Conservation (phyloP, 306 rosid genomes). For the Ziziphus jujuba region DNA sequence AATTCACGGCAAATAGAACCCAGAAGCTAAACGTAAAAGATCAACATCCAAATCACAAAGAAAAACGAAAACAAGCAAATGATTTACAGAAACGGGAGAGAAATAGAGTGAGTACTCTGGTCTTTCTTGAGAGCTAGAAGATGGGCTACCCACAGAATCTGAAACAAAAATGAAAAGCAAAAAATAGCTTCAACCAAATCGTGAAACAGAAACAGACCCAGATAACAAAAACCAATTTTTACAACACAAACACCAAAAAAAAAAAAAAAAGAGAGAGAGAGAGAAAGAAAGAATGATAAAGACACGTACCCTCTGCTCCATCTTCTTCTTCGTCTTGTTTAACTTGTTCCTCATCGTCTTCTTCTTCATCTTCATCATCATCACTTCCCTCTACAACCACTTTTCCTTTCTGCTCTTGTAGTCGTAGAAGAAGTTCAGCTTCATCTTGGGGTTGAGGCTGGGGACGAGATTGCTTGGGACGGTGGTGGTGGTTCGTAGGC, state of each 20-base stretch:
- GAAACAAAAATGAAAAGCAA: slow-evolving; percentile 48
- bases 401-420: slow-evolving; percentile 14
- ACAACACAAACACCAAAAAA: background rate
- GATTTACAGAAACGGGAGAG: slow-evolving; percentile 23
- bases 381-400: slow-evolving; percentile 25
- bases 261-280: slow-evolving; percentile 7
- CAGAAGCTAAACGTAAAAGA: slow-evolving; percentile 22
- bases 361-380: no score
- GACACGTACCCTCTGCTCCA: slow-evolving; percentile 52
- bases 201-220: slow-evolving; percentile 34
- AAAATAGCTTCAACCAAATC: slow-evolving; percentile 42
- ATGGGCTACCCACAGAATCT: slow-evolving; percentile 78
- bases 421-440: background rate
- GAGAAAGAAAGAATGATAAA: slow-evolving; percentile 8
- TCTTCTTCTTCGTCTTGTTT: slow-evolving; percentile 12
- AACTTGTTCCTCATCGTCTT: slow-evolving; percentile 23
- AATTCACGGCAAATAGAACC: slow-evolving; percentile 24
- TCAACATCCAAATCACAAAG: slow-evolving; percentile 27
- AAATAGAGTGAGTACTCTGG: slow-evolving; percentile 57
- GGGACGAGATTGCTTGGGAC: slow-evolving; percentile 54
- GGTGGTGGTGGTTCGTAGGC: slow-evolving; percentile 36
- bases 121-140: slow-evolving; percentile 58
- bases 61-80: slow-evolving; percentile 12
- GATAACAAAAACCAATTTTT: slow-evolving; percentile 29
- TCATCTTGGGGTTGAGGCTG: slow-evolving; percentile 42